phyloP scores from a whole-genome alignment of 805 yeast species.

The Lipomyces spencermartinsiae region DNA sequence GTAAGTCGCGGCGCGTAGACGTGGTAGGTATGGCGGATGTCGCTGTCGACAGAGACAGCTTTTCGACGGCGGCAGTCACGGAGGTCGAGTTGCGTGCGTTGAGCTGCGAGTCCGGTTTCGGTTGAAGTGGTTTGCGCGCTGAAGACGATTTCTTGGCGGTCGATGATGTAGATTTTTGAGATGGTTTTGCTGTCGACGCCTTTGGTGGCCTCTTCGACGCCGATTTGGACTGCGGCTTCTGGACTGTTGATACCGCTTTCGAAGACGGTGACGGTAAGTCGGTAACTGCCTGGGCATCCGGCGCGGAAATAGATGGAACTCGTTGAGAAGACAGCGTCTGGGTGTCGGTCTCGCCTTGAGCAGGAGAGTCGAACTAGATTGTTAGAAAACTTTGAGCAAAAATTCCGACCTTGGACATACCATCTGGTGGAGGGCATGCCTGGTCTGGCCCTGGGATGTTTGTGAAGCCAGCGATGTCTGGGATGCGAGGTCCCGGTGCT shows the following conservation, averaged over 20 bases:
- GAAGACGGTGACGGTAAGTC: not conserved
- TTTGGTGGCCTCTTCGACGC: conserved; percentile 1
- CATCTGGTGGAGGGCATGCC: conserved; percentile 2
- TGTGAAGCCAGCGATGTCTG: not conserved
- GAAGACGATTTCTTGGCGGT: not conserved
- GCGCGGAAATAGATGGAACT: not conserved
- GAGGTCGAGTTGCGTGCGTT: not conserved
- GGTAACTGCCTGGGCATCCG: not conserved
- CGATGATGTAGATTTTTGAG: not conserved
- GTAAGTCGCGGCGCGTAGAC: conserved; percentile 11
- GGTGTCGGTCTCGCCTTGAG: not conserved
- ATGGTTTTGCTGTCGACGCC: not conserved
- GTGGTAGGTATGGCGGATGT: not conserved
- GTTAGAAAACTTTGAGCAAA: not conserved
- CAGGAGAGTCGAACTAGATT: conserved; percentile 4
- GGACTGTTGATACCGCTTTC: not conserved
- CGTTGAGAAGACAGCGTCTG: conserved; percentile 1
- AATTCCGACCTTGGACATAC: not conserved
- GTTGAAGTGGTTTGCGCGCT: not conserved
- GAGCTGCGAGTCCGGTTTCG: not conserved
- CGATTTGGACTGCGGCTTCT: not conserved
- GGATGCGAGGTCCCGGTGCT: not conserved
- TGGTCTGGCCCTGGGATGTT: conserved; percentile 8
- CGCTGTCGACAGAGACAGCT: not conserved
- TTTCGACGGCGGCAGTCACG: conserved; percentile 3